A percentile compares a stretch with the other conserved stretches of the same genome.
Conservation (phyloP, 345 rosid species). For the Gossypium australe region DNA sequence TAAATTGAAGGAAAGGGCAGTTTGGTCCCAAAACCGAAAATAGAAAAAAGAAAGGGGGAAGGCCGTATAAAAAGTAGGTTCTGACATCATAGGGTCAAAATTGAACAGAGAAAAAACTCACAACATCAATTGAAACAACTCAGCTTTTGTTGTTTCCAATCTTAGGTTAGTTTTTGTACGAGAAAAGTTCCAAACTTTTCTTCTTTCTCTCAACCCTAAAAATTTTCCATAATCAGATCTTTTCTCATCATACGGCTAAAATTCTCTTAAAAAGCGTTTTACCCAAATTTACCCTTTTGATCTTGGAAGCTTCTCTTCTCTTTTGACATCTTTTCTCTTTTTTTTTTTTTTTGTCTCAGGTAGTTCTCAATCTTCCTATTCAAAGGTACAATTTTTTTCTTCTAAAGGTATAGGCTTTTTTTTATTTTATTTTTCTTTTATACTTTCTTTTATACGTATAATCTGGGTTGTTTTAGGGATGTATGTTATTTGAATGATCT, state of each 20-base stretch:
- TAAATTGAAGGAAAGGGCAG: slow-evolving; percentile 16
- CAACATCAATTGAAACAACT: neutral
- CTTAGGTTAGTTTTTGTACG: slow-evolving; percentile 25
- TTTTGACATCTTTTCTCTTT: slow-evolving; percentile 1
- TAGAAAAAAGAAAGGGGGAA: neutral
- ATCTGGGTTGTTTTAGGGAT: slow-evolving; percentile 1
- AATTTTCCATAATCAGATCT: slow-evolving; percentile 18
- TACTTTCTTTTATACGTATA: neutral
- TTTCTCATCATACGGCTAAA: slow-evolving; percentile 4
- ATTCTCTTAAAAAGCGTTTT: neutral
- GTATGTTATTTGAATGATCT: neutral
- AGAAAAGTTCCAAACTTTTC: neutral
- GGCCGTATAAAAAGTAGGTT: neutral
- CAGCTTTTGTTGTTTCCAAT: slow-evolving; percentile 24
- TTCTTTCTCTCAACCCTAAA: slow-evolving; percentile 22
- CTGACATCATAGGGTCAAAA: slow-evolving; percentile 18
- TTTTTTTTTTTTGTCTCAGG: slow-evolving; percentile 17
- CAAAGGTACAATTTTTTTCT: slow-evolving; percentile 5
- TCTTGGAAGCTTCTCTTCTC: slow-evolving; percentile 19
- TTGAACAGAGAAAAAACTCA: neutral
- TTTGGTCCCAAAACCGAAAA: neutral
- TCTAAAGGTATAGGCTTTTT: slow-evolving; percentile 20
- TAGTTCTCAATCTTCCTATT: slow-evolving; percentile 13
- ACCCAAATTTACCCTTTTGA: slow-evolving; percentile 16
- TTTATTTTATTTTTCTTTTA: neutral